Evolutionary conservation across 108 stramenopile genomes (phyloP), one percentile per base, ranked within the genome.

Genomic region (Pseudonitzschia multistriata): DNA sequence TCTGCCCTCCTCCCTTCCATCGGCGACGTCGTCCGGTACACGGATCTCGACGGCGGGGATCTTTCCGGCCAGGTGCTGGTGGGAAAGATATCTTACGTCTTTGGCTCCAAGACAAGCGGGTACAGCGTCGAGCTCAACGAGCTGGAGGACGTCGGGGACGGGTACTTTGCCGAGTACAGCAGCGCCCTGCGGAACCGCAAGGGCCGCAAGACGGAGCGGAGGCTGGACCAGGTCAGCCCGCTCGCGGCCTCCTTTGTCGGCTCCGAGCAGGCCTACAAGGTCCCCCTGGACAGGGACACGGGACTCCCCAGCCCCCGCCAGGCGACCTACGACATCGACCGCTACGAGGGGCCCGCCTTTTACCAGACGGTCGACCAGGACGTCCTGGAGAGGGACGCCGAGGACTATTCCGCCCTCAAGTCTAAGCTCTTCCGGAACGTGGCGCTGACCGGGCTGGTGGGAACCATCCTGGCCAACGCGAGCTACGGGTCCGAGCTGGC

Each of bases 1-100:
- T 11, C 13, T 5, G 25, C 56, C 19, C 55, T 69, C 0, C 55
- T 67, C 11, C 92, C 92, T 0, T 78, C 79, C 67, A 78, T 84
- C 37, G 92, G 92, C 25, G 92, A 94, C 70, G 49, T 90, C 14
- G 90, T 94, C 14, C 79, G 88, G 29, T 94, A 86, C 65, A 85
- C 81, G 55, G 92, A 94, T 78, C 56, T 94, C 45, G 92, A 91
- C 71, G 92, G 92, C 3, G 92, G 92, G 3, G 62, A 68, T 11
- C 37, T 61, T 27, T 72, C 88, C n/a, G 90, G 90, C 31, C 69
- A 91, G 76, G 87, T 78, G 27, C 70, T 91, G 63, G 85, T 91
- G 8, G 92, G 92, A 24, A 85, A 84, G 45, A 86, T 94, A 36
- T 73, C 87, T 14, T 86, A 84, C 47, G 37, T 74, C 25, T 66